phyloP scores from a whole-genome alignment of 352 stramenopile species.

The Pythium sp. region DNA sequence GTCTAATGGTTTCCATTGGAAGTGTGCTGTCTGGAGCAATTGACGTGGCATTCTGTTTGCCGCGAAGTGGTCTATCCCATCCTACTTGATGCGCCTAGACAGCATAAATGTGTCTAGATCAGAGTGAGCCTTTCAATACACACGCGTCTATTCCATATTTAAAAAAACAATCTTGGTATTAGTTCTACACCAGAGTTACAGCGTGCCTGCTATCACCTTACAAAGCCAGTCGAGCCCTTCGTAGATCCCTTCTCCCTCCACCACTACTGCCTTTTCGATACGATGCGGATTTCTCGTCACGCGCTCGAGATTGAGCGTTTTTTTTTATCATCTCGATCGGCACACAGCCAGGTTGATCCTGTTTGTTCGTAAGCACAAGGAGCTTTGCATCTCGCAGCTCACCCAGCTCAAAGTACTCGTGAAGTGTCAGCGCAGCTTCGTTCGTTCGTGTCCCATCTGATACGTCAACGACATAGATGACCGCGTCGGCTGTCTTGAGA shows the following conservation, averaged over 20 bases:
- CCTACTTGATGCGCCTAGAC: no score
- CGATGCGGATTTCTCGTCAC: conserved; percentile 35
- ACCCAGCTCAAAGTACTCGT: conserved; percentile 38
- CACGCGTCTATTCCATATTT: no score
- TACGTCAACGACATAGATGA: conserved; percentile 87
- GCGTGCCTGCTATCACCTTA: conserved; percentile 28
- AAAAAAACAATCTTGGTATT: no score
- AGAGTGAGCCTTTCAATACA: no score
- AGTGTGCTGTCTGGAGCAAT: no score
- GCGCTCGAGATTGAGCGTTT: conserved; percentile 31
- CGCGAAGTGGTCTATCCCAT: no score
- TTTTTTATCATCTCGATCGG: conserved; percentile 28
- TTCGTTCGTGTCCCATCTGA: conserved; percentile 48
- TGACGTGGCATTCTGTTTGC: no score
- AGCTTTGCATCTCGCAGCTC: conserved; percentile 40
- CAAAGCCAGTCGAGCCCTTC: conserved; percentile 53
- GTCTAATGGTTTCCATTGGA: no score
- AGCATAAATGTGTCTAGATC: no score
- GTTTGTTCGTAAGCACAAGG: conserved; percentile 55
- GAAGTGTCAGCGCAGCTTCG: conserved; percentile 39
- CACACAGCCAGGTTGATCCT: conserved; percentile 36
- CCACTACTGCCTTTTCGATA: conserved; percentile 32
- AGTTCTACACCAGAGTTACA: no score
- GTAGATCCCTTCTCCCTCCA: conserved; percentile 34
- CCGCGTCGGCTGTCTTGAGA: conserved; percentile 32